These are phyloP conservation scores for Eucalyptus tenuipes DNA, from an alignment of 345 rosid species.

Conservation along the genomic window DNA sequence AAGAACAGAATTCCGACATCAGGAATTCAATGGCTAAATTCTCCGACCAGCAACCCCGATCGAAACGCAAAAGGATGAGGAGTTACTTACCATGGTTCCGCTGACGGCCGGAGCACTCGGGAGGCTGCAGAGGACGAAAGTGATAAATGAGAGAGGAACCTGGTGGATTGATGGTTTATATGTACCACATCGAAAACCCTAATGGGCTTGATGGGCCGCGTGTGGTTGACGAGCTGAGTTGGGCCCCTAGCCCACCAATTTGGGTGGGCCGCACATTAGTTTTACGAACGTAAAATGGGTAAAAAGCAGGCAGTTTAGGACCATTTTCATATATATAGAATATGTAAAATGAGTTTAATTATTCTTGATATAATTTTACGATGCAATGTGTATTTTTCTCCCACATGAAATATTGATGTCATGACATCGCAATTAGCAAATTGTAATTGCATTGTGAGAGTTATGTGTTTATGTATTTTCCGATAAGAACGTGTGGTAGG, in stretches of 20 bases:
- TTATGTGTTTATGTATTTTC: too few species aligned
- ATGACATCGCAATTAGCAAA: too few species aligned
- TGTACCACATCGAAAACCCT: background rate
- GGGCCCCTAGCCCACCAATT: background rate
- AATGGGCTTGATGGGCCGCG: background rate
- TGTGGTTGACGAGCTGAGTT: background rate
- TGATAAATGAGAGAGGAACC: background rate
- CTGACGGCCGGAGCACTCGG: background rate
- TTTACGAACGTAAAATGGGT: background rate
- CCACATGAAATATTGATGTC: accelerated
- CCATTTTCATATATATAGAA: background rate
- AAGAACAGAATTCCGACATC: background rate
- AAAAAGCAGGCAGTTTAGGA: background rate
- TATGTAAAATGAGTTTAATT: too few species aligned
- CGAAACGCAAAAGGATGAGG: background rate
- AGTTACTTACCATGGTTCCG: background rate
- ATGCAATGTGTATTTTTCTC: too few species aligned
- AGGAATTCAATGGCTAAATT: background rate
- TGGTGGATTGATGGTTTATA: background rate
- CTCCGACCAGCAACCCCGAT: background rate
- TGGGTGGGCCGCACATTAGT: background rate
- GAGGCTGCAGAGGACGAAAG: background rate
- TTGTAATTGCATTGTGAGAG: too few species aligned
- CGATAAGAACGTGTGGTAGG: accelerated
- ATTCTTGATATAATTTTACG: too few species aligned